A percentile compares a stretch with the other conserved stretches of the same genome.
Evolutionary conservation across 305 asterid species (phyloP).

Genomic region (Nicotiana rustica): DNA sequence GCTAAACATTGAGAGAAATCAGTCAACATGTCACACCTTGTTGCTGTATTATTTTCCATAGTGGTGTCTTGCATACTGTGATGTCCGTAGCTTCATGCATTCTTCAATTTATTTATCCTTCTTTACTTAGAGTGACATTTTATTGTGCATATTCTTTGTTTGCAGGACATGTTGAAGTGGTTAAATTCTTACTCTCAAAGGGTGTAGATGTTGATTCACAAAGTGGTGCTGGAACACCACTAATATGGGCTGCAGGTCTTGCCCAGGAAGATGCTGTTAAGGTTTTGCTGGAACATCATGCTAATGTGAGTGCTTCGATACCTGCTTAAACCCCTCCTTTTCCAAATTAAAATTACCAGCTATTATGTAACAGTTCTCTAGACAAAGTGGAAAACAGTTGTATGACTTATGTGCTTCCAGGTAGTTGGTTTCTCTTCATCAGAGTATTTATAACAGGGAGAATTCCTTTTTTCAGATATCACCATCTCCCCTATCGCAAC

Average conservation of each 20-base stretch:
- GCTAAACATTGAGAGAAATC: conserved; percentile 25
- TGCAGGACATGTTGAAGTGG: conserved; percentile 80
- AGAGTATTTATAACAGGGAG: neutral
- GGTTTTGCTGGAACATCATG: conserved; percentile 77
- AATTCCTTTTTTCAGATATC: neutral
- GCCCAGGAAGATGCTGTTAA: conserved; percentile 82
- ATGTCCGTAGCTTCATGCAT: conserved; percentile 10
- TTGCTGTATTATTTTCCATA: neutral
- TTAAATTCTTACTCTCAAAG: conserved; percentile 67
- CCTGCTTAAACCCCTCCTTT: neutral
- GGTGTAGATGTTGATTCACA: conserved; percentile 73
- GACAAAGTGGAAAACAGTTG: conserved; percentile 27
- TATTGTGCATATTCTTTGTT: conserved; percentile 36
- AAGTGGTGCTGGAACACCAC: conserved; percentile 95
- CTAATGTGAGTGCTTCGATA: conserved; percentile 63
- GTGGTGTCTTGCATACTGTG: conserved; percentile 26
- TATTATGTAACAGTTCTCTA: neutral
- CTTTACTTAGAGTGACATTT: conserved; percentile 6
- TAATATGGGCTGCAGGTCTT: conserved; percentile 98
- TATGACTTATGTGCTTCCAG: neutral
- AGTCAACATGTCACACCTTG: neutral
- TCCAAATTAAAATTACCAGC: neutral
- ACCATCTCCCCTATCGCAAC: neutral
- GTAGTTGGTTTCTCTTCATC: conserved; percentile 6
- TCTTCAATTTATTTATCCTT: conserved; percentile 11